These are phyloP conservation scores for Apiospora phragmitis DNA, from an alignment of 2,329 filamentous ascomycete species.

Conservation along the genomic window DNA sequence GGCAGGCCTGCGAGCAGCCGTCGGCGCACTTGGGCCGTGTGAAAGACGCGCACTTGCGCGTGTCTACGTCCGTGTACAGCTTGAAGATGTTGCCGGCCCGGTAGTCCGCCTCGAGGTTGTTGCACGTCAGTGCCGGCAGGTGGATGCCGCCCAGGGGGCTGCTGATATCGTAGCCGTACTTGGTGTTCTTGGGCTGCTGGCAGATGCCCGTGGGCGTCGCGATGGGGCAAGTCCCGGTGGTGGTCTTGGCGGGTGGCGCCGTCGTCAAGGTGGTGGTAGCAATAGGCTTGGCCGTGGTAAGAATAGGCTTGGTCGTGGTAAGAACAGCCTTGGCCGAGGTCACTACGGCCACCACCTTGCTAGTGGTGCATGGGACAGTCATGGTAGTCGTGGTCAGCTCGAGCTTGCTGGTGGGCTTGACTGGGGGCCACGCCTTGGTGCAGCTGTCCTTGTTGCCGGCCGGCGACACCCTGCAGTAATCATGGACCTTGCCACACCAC, in stretches of 20 bases:
- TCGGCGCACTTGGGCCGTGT: conserved; percentile 33
- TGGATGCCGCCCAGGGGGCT: conserved; percentile 54
- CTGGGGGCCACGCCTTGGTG: conserved; percentile 45
- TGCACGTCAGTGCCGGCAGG: conserved; percentile 55
- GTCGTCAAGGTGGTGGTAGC: conserved; percentile 27
- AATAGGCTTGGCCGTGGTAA: neutral
- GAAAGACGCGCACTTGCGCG: conserved; percentile 46
- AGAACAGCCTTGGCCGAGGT: conserved; percentile 33
- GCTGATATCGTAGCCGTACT: conserved; percentile 67
- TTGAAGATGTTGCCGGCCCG: conserved; percentile 49
- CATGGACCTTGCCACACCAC: conserved; percentile 49
- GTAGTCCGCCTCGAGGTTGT: conserved; percentile 45
- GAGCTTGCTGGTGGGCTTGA: conserved; percentile 37
- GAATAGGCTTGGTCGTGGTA: neutral
- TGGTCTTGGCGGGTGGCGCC: conserved; percentile 9
- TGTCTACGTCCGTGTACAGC: conserved; percentile 48
- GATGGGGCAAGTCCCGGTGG: conserved; percentile 37
- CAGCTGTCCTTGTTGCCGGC: conserved; percentile 32
- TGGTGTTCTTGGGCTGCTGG: conserved; percentile 53
- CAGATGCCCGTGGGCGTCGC: conserved; percentile 54
- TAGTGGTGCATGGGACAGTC: conserved; percentile 32
- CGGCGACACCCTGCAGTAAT: conserved; percentile 39
- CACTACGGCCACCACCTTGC: conserved; percentile 25
- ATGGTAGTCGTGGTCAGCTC: conserved; percentile 36
- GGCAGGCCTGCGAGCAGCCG: conserved; percentile 54